These are phyloP conservation scores for Labyrinthula sp. DNA, from an alignment of 352 stramenopile genomes.

Conservation along the genomic window DNA sequence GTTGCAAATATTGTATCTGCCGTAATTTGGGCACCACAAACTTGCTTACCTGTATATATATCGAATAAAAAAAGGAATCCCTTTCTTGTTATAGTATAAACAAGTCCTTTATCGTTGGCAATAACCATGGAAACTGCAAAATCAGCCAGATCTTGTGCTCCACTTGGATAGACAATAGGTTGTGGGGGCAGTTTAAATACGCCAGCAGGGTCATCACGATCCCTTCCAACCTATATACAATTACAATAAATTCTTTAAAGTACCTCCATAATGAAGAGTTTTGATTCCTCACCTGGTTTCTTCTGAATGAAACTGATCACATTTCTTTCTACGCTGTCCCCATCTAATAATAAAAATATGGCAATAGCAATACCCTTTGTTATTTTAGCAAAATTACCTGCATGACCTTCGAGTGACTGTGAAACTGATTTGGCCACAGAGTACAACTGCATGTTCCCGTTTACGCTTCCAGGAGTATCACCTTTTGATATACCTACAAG, in stretches of 20 bases:
- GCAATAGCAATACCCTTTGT: too few relatives aligned
- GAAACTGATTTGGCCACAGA: conserved; percentile 94
- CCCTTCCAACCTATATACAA: conserved; percentile 62
- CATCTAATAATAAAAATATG: too few relatives aligned
- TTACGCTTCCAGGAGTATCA: conserved; percentile 54
- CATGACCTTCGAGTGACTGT: conserved; percentile 87
- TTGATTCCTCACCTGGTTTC: conserved; percentile 47
- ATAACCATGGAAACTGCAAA: conserved; percentile 93
- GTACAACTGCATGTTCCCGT: conserved; percentile 79
- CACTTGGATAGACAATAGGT: conserved; percentile 77
- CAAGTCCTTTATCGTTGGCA: conserved; percentile 66
- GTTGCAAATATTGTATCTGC: conserved; percentile 87
- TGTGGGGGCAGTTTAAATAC: conserved; percentile 51
- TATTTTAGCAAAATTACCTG: conserved; percentile 82
- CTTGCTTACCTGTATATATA: conserved; percentile 83
- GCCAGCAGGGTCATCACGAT: conserved; percentile 73
- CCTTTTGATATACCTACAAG: conserved; percentile 82
- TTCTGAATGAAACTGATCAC: conserved; percentile 70
- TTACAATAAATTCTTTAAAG: too few relatives aligned
- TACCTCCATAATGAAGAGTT: conserved; percentile 87
- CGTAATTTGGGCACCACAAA: conserved; percentile 88
- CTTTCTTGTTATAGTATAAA: conserved; percentile 99
- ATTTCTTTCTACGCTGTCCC: conserved; percentile 48
- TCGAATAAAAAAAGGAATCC: conserved; percentile 99
- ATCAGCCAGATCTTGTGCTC: conserved; percentile 81